Evolutionary conservation across 106 monocot genomes (phyloP), one percentile per base, ranked within the genome.

Genomic region (Vanilla planifolia): DNA sequence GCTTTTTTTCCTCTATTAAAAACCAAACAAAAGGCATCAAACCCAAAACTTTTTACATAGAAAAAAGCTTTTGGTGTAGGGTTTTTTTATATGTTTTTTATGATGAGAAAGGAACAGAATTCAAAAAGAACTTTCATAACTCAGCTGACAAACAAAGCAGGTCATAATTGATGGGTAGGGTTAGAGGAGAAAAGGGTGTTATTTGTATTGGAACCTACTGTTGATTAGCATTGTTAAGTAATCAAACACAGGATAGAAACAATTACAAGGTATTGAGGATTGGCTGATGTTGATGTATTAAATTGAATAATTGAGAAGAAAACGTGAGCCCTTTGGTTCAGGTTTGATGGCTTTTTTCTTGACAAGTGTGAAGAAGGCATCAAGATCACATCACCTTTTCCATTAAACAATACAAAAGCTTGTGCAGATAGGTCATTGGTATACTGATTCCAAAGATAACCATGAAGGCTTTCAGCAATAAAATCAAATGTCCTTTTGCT

Each of bases 401-500:
- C 48, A 48, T 23, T 8, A 22, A 22, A 48, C 19, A 48, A 22
- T 19, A 48, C 6, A 48, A 25, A 48, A 25, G 13, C n/a, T n/a
- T n/a, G n/a, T n/a, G 10, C 9, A 23, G 48, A 25, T 23, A 23
- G 48, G 24, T 48, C n/a, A 1, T 17, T 45, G 19, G 9, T 24
- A 4, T 48, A 25, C 48, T 48, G 48, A 48, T 48, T 48, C 48
- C 48, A 48, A 48, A 48, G 48, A 48, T 48, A 48, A 48, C 48
- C 48, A 48, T 25, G 48, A 48, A 48, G 48, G 9, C 24, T 48
- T 48, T 48, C 10, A 25, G 48, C 10, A 48, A 45, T 45, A 23
- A 48, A 48, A 25, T 25, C 24, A 9, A 15, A 7, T 48, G 48
- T 48, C 48, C 48, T 48, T 48, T 48, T 25, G 48, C 21, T 25